phyloP scores from a whole-genome alignment of 192 early-diverging fungal genomes.

The Coemansia sp. region DNA sequence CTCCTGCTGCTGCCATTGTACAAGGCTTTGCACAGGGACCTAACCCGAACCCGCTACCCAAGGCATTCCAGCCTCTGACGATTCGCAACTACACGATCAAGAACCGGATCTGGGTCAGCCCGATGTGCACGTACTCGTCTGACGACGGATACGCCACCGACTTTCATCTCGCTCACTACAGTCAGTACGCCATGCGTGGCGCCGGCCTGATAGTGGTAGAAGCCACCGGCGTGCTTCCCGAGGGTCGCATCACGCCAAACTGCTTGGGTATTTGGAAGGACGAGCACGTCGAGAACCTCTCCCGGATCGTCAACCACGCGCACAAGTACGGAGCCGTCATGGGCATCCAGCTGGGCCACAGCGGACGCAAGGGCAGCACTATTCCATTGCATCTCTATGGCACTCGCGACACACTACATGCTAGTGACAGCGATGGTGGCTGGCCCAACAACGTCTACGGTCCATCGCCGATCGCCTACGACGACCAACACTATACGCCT shows the following conservation, averaged over 20 bases:
- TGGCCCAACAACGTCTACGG: slow-evolving; percentile 75
- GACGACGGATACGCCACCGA: slow-evolving; percentile 68
- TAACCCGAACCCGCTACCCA: slow-evolving; percentile 31
- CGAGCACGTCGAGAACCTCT: slow-evolving; percentile 64
- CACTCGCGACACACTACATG: slow-evolving; percentile 11
- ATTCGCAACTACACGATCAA: slow-evolving; percentile 69
- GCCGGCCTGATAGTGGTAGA: slow-evolving; percentile 82
- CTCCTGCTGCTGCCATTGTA: slow-evolving; percentile 34
- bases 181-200: slow-evolving; percentile 74
- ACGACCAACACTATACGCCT: slow-evolving; percentile 19
- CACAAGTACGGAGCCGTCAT: slow-evolving; percentile 63
- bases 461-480: slow-evolving; percentile 61
- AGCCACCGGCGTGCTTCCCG: slow-evolving; percentile 69
- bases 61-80: slow-evolving; percentile 70
- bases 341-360: slow-evolving; percentile 82
- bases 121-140: slow-evolving; percentile 85
- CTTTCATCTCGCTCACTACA: slow-evolving; percentile 66
- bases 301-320: slow-evolving; percentile 58
- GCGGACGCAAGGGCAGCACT: slow-evolving; percentile 74
- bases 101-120: slow-evolving; percentile 77
- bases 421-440: slow-evolving; percentile 56
- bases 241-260: slow-evolving; percentile 78
- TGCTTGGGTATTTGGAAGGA: slow-evolving; percentile 84
- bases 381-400: slow-evolving; percentile 4
- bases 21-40: slow-evolving; percentile 28